phyloP scores from a whole-genome alignment of 2,329 filamentous ascomycete genomes.

The Calonectria montana region DNA sequence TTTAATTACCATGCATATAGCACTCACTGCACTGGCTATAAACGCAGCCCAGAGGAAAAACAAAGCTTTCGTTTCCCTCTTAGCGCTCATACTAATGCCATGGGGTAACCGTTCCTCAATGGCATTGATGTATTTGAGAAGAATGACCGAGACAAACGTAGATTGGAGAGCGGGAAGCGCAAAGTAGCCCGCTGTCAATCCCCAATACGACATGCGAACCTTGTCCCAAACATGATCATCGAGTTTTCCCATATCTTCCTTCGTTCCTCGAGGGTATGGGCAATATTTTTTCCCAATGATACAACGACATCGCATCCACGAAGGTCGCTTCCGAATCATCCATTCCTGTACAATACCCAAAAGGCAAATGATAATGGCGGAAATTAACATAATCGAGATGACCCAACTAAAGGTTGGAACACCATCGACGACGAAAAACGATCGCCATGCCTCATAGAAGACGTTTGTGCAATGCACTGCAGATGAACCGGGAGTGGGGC shows the following conservation, averaged over 20 bases:
- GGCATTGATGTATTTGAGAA: slow-evolving; percentile 31
- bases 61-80: slow-evolving; percentile 25
- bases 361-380: slow-evolving; percentile 27
- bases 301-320: slow-evolving; percentile 42
- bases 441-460: slow-evolving; percentile 44
- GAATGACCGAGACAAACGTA: slow-evolving; percentile 30
- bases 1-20: slow-evolving; percentile 36
- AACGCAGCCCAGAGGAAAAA: slow-evolving; percentile 39
- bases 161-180: slow-evolving; percentile 31
- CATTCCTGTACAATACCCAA: slow-evolving; percentile 35
- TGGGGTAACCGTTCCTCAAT: slow-evolving; percentile 38
- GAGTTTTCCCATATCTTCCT: slow-evolving; percentile 40
- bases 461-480: slow-evolving; percentile 37
- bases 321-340: slow-evolving; percentile 40
- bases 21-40: slow-evolving; percentile 27
- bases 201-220: slow-evolving; percentile 39
- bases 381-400: slow-evolving; percentile 28
- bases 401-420: slow-evolving; percentile 30
- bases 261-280: slow-evolving; percentile 38
- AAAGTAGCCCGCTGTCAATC: slow-evolving; percentile 34
- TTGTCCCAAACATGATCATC: slow-evolving; percentile 43
- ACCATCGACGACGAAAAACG: slow-evolving; percentile 26
- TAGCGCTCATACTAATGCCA: slow-evolving; percentile 38
- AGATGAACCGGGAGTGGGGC: slow-evolving; percentile 30
- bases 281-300: slow-evolving; percentile 41